These are phyloP conservation scores for Xylariaceae sp. DNA, from an alignment of 2,329 filamentous ascomycete genomes.

Conservation along the genomic window DNA sequence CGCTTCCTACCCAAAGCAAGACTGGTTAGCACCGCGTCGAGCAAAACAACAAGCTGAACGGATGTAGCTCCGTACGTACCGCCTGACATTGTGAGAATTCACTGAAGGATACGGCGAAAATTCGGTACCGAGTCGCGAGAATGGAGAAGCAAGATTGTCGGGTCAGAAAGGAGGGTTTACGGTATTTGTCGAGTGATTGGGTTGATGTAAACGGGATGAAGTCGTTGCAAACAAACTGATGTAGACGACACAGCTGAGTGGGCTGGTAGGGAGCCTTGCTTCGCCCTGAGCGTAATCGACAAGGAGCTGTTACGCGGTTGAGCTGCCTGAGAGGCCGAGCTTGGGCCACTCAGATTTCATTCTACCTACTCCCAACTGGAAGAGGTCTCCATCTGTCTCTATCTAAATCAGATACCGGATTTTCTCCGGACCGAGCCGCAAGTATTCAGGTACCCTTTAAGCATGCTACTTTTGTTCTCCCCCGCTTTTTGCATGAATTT, in stretches of 20 bases:
- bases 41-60: constrained; percentile 20
- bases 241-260: constrained; percentile 23
- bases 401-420: background rate
- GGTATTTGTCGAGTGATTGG: background rate
- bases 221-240: constrained; percentile 7
- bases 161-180: background rate
- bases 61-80: constrained; percentile 31
- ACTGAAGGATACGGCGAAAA: constrained; percentile 14
- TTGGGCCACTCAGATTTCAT: too few species aligned
- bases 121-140: constrained; percentile 11
- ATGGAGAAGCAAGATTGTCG: background rate
- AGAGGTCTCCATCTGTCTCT: background rate
- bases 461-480: too few species aligned
- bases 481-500: background rate
- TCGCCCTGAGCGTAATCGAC: constrained; percentile 14
- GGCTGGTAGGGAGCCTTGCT: constrained; percentile 17
- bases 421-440: too few species aligned
- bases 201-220: constrained; percentile 5
- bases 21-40: constrained; percentile 35
- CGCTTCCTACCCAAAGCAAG: constrained; percentile 63
- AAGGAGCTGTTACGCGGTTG: constrained; percentile 34
- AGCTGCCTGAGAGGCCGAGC: constrained; percentile 34
- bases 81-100: constrained; percentile 59
- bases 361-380: too few species aligned
- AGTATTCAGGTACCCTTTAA: too few species aligned